A percentile compares a stretch with the other conserved stretches of the same genome.
phyloP scores from a whole-genome alignment of 2,329 filamentous ascomycete genomes.

The Nothophoma quercina region DNA sequence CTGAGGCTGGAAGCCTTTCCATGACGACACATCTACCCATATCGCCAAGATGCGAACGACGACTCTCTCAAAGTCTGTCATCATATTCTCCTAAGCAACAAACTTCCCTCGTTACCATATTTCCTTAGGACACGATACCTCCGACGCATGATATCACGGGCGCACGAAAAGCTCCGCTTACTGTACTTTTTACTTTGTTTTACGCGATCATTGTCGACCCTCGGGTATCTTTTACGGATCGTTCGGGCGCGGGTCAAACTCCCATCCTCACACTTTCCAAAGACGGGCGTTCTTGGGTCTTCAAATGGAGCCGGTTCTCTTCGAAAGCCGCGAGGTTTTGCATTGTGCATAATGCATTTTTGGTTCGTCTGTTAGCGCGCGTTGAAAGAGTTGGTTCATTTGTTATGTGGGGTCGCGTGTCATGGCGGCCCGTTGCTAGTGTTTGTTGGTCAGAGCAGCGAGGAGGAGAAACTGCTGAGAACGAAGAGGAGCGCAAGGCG shows the following conservation, averaged over 20 bases:
- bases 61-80: background rate
- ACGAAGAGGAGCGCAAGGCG: background rate
- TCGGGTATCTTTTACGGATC: conserved; percentile 12
- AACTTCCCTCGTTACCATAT: conserved; percentile 10
- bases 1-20: conserved; percentile 25
- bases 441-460: background rate
- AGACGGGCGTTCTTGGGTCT: conserved; percentile 14
- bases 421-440: background rate
- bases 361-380: conserved; percentile 10
- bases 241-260: background rate
- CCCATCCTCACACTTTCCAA: background rate
- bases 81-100: conserved; percentile 2
- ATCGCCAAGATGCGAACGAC: no score
- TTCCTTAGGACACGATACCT: conserved; percentile 19
- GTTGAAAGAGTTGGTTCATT: conserved; percentile 5
- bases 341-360: conserved; percentile 20
- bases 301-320: conserved; percentile 10
- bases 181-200: conserved; percentile 21
- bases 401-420: background rate
- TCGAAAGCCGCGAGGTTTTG: conserved; percentile 10
- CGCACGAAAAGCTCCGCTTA: conserved; percentile 20
- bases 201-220: conserved; percentile 9
- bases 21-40: background rate
- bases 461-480: background rate
- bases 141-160: conserved; percentile 21